These are phyloP conservation scores for Leucocoprinus birnbaumii DNA, from an alignment of 768 basidiomycete genomes.

Conservation along the genomic window DNA sequence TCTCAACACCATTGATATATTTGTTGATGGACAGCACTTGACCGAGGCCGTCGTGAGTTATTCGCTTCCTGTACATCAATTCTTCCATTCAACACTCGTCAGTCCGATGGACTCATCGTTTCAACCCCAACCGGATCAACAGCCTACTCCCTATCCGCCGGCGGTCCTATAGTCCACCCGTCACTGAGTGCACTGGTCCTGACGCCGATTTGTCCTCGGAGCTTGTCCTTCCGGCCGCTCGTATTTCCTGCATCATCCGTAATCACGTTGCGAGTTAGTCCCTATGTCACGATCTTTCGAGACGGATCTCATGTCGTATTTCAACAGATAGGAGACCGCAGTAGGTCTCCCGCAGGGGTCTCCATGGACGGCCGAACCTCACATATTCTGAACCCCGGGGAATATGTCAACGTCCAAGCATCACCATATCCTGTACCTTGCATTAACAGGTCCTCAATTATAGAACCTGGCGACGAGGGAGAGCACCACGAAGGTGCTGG, in stretches of 20 bases:
- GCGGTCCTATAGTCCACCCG: slow-evolving; percentile 95
- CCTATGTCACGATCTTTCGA: not conserved
- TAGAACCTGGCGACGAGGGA: slow-evolving; percentile 43
- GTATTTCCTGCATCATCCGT: slow-evolving; percentile 84
- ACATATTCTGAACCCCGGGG: slow-evolving; percentile 77
- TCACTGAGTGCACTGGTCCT: slow-evolving; percentile 86
- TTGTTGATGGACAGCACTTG: slow-evolving; percentile 90
- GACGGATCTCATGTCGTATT: not conserved
- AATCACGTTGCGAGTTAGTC: slow-evolving; percentile 67
- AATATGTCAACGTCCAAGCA: slow-evolving; percentile 81
- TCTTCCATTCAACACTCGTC: not conserved
- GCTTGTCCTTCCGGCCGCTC: slow-evolving; percentile 87
- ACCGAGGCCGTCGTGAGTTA: slow-evolving; percentile 89
- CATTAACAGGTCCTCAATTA: slow-evolving; percentile 82
- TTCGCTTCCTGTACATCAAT: not conserved
- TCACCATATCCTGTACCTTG: slow-evolving; percentile 92
- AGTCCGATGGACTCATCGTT: slow-evolving; percentile 93
- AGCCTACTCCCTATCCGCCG: slow-evolving; percentile 93
- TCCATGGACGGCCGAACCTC: slow-evolving; percentile 93
- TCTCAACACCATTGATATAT: slow-evolving; percentile 90
- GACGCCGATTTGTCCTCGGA: slow-evolving; percentile 95
- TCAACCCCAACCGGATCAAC: slow-evolving; percentile 97
- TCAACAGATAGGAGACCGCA: slow-evolving; percentile 76
- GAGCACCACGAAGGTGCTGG: slow-evolving; percentile 60
- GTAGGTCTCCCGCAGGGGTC: slow-evolving; percentile 83